A percentile compares a stretch with the other conserved stretches of the same genome.
These are phyloP conservation scores for Macrotyloma uniflorum DNA, from an alignment of 306 rosid species.

Conservation along the genomic window DNA sequence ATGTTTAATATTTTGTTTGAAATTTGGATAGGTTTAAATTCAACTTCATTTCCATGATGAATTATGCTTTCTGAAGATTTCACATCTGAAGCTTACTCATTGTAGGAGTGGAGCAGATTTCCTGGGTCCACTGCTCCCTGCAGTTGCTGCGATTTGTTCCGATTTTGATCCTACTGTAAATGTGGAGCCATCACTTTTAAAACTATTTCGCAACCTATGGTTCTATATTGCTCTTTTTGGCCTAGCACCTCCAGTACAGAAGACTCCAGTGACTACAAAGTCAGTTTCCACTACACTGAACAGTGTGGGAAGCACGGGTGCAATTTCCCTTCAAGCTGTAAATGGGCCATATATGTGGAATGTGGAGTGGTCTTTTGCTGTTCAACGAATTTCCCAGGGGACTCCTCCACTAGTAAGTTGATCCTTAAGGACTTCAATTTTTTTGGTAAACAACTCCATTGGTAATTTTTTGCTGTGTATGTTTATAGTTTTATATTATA, in stretches of 20 bases:
- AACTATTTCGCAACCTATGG: conserved; percentile 97
- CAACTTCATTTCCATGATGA: conserved; percentile 32
- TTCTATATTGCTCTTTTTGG: conserved; percentile 98
- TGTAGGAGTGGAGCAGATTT: conserved; percentile 99
- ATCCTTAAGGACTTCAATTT: conserved; percentile 14
- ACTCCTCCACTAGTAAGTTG: conserved; percentile 98
- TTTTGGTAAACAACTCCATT: conserved; percentile 15
- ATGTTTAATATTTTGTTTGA: conserved; percentile 19
- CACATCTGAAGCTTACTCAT: conserved; percentile 47
- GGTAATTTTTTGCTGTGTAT: conserved; percentile 3
- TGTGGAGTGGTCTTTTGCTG: conserved; percentile 84
- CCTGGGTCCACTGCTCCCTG: conserved; percentile 95
- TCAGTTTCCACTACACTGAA: conserved; percentile 76
- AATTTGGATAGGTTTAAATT: conserved; percentile 31
- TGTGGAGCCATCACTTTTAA: conserved; percentile 94
- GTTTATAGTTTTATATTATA: conserved; percentile 9
- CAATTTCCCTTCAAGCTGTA: conserved; percentile 88
- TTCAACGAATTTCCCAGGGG: conserved; percentile 87
- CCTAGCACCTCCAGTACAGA: conserved; percentile 92
- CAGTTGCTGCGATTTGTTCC: conserved; percentile 94
- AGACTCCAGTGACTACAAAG: conserved; percentile 62
- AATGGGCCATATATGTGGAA: conserved; percentile 99
- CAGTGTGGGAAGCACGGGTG: conserved; percentile 84
- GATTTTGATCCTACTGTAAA: conserved; percentile 88
- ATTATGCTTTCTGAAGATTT: conserved; percentile 40